These are phyloP conservation scores for Epithele typhae DNA, from an alignment of 768 basidiomycete species.

Conservation along the genomic window DNA sequence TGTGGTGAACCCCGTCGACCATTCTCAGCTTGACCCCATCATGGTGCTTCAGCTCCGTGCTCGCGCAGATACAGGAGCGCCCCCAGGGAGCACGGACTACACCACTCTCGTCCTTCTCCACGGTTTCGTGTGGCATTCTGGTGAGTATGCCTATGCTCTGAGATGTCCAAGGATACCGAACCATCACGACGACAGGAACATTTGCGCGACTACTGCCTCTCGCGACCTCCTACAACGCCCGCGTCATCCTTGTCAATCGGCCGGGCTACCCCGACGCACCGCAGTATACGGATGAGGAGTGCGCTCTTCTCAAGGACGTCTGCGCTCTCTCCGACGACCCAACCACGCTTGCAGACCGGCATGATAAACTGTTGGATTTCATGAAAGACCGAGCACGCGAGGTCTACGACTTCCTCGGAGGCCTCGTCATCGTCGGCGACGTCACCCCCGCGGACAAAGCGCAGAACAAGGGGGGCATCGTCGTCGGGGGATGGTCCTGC, in stretches of 20 bases:
- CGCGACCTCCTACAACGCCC: conserved; percentile 10
- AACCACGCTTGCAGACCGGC: neutral
- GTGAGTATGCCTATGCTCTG: no score
- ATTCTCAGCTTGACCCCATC: no score
- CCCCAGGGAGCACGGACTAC: no score
- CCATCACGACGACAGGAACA: neutral
- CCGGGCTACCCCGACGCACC: conserved; percentile 18
- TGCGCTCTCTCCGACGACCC: neutral
- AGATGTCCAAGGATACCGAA: neutral
- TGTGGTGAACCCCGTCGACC: no score
- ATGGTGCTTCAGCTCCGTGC: no score
- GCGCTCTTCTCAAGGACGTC: neutral
- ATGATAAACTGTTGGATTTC: neutral
- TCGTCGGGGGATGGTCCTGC: conserved; percentile 11
- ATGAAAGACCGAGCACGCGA: conserved; percentile 1
- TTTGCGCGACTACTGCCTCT: conserved; percentile 7
- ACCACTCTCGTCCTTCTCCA: no score
- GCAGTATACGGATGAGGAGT: conserved; percentile 8
- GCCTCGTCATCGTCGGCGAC: neutral
- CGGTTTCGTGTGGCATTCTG: no score
- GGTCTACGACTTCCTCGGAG: neutral
- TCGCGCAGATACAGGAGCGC: no score
- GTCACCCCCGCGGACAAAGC: neutral
- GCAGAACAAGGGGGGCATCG: conserved; percentile 6
- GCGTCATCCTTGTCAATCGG: conserved; percentile 15